Evolutionary conservation across 768 basidiomycete species (phyloP), one percentile per base, ranked within the genome.

Genomic region (Hygrocybe coccinea): DNA sequence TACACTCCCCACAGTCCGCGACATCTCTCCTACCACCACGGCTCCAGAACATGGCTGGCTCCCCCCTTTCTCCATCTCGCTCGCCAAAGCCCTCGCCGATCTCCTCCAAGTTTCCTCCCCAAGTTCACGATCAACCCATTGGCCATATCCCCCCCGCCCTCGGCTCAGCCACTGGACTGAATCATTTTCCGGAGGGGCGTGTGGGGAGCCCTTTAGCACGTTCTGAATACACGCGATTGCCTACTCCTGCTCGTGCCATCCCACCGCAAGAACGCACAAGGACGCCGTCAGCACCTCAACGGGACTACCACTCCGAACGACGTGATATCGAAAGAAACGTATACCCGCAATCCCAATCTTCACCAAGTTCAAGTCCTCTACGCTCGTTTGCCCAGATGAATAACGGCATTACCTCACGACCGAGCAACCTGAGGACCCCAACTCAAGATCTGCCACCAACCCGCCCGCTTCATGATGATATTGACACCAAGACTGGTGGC

Each of bases 401-500:
- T 22, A 33, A 39, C 35, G 34, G 47, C 21, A n/a, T 41, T 38
- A 21, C 55, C 22, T 43, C 37, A 17, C 54, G 56, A 14, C 39
- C 55, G 6, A 25, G 35, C 17, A 56, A 50, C 29, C 25, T 41
- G 17, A 34, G 34, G 5, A 50, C 54, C 12, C 59, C 64, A 24
- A 53, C 55, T 21, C 39, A 38, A 56, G 59, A 47, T 44, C 33
- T 58, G 36, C 50, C 53, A 34, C 56, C 36, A 65, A 69, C 58
- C 1, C 53, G 58, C 5, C 44, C 59, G n/a, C 65, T 64, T 29
- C 68, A 65, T 6, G 77, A 80, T 34, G 22, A 49, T 1, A 75
- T 85, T 8, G 81, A 88, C 64, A 90, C 88, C n/a, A 83, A 85
- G 65, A 77, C 65, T 2, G 88, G 89, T 3, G 89, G 89, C 6